Percentiles rank a stretch among this genome's conserved stretches.
phyloP scores from a whole-genome alignment of 305 asterid species.

The Rubia peregrina region DNA sequence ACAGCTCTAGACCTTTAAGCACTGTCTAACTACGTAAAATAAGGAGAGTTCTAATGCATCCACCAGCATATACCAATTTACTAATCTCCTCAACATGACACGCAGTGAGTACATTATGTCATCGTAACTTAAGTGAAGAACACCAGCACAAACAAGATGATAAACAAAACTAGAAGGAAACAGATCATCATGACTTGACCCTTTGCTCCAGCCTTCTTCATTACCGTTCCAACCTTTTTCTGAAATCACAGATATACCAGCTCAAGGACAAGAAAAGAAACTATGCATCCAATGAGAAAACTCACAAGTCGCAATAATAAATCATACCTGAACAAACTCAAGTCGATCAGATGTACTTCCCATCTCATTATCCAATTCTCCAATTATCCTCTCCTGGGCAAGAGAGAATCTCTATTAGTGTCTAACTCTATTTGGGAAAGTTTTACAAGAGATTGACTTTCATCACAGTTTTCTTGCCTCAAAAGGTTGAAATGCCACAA shows the following conservation, averaged over 20 bases:
- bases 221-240: constrained; percentile 83
- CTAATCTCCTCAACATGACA: not conserved
- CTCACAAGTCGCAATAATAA: not conserved
- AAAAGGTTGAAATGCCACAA: not conserved
- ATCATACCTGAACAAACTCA: constrained; percentile 85
- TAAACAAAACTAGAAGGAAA: constrained; percentile 41
- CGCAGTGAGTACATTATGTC: not conserved
- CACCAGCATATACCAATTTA: not conserved
- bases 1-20: not conserved
- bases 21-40: not conserved
- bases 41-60: not conserved
- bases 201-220: constrained; percentile 92
- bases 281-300: not conserved
- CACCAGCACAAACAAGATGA: constrained; percentile 43
- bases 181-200: constrained; percentile 61
- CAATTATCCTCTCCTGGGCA: constrained; percentile 71
- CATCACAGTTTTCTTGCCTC: not conserved
- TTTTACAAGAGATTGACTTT: not conserved
- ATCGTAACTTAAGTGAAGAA: constrained; percentile 32
- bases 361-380: constrained; percentile 81
- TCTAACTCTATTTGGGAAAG: not conserved
- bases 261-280: not conserved
- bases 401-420: not conserved
- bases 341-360: constrained; percentile 93
- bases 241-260: constrained; percentile 25